These are phyloP conservation scores for Penicillium cataractarum DNA, from an alignment of 495 filamentous ascomycete genomes.

Conservation along the genomic window DNA sequence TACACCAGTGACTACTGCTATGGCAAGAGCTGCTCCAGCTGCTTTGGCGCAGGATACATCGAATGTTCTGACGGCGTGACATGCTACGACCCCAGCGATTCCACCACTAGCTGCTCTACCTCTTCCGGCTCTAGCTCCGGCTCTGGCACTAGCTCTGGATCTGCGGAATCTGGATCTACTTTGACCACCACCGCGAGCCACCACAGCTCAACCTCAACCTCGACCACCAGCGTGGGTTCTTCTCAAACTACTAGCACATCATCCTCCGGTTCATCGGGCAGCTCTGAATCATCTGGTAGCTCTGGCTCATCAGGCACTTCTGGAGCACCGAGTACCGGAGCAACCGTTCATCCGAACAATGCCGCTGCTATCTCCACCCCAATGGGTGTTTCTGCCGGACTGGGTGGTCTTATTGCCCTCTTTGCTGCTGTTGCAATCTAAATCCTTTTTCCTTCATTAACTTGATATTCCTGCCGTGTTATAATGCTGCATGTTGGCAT, in stretches of 20 bases:
- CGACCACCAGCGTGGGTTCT: neutral
- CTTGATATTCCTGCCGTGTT: neutral
- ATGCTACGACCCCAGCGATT: neutral
- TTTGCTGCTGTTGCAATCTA: neutral
- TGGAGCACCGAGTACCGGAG: neutral
- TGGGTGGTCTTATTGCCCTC: neutral
- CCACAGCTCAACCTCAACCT: neutral
- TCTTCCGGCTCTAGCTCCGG: neutral
- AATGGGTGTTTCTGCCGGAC: neutral
- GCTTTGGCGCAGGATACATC: constrained; percentile 1
- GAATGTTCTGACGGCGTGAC: neutral
- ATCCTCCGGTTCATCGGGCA: neutral
- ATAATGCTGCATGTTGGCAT: neutral
- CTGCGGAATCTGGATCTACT: neutral
- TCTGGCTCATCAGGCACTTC: neutral
- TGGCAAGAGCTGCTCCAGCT: neutral
- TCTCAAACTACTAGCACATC: neutral
- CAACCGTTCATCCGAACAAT: neutral
- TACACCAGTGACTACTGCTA: too few relatives aligned
- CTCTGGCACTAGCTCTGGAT: neutral
- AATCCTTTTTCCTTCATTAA: neutral
- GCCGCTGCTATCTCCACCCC: neutral
- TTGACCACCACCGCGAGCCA: neutral
- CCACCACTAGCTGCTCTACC: neutral
- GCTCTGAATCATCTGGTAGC: neutral